Conservation (phyloP, 2,329 filamentous ascomycete species). For the Alternaria triticina region DNA sequence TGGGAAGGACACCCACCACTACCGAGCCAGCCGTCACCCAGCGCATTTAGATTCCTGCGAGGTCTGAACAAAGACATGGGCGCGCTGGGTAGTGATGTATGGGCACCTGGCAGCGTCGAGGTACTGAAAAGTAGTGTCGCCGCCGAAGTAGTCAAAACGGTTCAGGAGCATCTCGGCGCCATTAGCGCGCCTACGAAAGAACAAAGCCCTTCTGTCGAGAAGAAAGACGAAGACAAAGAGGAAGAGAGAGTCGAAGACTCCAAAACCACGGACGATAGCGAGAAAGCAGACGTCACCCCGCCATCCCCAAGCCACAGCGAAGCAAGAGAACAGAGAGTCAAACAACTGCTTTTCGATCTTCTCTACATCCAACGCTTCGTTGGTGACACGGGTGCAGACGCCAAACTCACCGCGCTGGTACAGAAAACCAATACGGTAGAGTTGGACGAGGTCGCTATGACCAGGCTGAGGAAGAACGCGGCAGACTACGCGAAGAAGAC, state of each 20-base stretch:
- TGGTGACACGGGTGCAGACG: background rate
- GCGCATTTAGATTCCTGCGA: conserved; percentile 74
- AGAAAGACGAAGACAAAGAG: conserved; percentile 1
- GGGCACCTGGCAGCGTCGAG: conserved; percentile 72
- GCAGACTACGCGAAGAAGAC: conserved; percentile 85
- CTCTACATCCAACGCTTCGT: conserved; percentile 51
- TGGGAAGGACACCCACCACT: conserved; percentile 82
- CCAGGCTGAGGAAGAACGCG: conserved; percentile 66
- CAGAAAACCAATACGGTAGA: conserved; percentile 54
- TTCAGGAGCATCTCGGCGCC: conserved; percentile 44
- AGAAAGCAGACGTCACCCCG: conserved; percentile 13
- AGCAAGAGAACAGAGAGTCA: conserved; percentile 33
- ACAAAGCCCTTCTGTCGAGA: conserved; percentile 13
- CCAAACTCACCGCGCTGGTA: conserved; percentile 1
- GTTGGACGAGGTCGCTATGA: conserved; percentile 56
- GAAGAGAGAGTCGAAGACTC: background rate
- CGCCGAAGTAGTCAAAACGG: conserved; percentile 54
- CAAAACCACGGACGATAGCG: background rate
- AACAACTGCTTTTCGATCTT: conserved; percentile 53
- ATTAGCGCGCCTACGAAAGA: conserved; percentile 4
- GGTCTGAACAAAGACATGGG: conserved; percentile 72
- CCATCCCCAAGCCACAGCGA: conserved; percentile 18
- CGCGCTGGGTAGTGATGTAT: conserved; percentile 75
- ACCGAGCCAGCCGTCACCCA: conserved; percentile 79
- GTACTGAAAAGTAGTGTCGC: conserved; percentile 67